Conservation (phyloP, 331 rosid genomes). For the Rosa hybrid region DNA sequence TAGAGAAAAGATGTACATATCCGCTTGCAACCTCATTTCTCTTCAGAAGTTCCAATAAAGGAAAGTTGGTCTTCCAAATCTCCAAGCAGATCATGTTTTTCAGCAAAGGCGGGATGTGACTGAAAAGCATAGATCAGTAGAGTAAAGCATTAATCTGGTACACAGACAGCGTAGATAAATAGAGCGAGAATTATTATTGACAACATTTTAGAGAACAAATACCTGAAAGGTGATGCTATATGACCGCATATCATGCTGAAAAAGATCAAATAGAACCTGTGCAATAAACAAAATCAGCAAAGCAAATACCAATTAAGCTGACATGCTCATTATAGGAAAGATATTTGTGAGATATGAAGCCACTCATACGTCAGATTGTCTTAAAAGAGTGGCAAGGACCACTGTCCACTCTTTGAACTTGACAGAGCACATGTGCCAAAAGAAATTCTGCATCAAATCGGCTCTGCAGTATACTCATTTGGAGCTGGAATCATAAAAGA, state of each 20-base stretch:
- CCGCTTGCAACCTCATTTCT: constrained; percentile 29
- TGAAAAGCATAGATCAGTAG: constrained; percentile 27
- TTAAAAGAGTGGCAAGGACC: constrained; percentile 86
- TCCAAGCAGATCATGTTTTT: constrained; percentile 73
- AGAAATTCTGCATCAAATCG: constrained; percentile 97
- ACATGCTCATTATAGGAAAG: constrained; percentile 22
- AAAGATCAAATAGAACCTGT: constrained; percentile 88
- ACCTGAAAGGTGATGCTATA: constrained; percentile 83
- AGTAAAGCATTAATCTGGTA: constrained; percentile 19
- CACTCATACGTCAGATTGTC: constrained; percentile 77
- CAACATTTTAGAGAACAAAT: constrained; percentile 16
- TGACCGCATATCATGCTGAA: constrained; percentile 70
- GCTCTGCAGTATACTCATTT: constrained; percentile 84
- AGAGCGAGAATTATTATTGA: neutral
- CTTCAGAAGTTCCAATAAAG: constrained; percentile 44
- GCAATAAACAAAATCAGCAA: constrained; percentile 5
- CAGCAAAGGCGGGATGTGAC: constrained; percentile 62
- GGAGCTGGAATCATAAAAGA: constrained; percentile 63
- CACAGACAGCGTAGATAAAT: constrained; percentile 10
- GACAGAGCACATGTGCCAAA: constrained; percentile 94
- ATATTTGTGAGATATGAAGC: constrained; percentile 19
- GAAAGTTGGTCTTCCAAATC: constrained; percentile 73
- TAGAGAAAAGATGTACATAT: constrained; percentile 27
- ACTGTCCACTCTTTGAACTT: constrained; percentile 99
- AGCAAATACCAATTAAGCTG: neutral